Evolutionary conservation across 306 rosid species (phyloP), one percentile per base, ranked within the genome.

Genomic region (Lotus japonicus): DNA sequence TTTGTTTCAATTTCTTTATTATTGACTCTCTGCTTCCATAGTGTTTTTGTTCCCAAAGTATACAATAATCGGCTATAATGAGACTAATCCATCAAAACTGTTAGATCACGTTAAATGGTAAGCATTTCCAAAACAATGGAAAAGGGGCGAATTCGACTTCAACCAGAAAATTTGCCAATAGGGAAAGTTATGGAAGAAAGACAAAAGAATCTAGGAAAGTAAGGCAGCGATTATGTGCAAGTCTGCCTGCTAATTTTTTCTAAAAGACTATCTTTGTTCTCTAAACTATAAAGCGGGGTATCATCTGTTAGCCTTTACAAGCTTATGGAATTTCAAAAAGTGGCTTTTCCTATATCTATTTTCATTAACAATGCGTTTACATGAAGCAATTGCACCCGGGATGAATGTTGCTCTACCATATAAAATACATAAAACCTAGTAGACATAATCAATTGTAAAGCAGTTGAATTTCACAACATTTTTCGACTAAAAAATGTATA

Each of bases 181-280:
- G 42, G 33, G 45, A 74, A 71, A 74, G 70, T 21, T 39, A 53
- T 31, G 57, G 16, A 77, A 77, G 71, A 68, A 76, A 66, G 70
- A 59, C 75, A 68, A 48, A 44, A 68, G 71, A 57, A 68, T 83
- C 79, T 11, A 55, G 53, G 39, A 78, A 81, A 83, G 84, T 51
- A 52, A 3, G 63, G 71, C 36, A 57, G 5, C 48, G 42, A 54
- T 28, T 57, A 64, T 72, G 17, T 31, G 57, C 11, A 13, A 36
- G 65, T 66, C 21, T 31, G 21, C 21, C 50, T 0, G 11, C 31
- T 58, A 67, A 69, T 26, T 64, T 66, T 57, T 56, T 68, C 45
- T 42, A 70, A 75, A 83, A 74, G 87, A 61, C 73, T 28, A 71
- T 73, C 82, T 81, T 79, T 85, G 89, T 87, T 87, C 44, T 72